A percentile compares a stretch with the other conserved stretches of the same genome.
Evolutionary conservation across 441 rosid species (phyloP).

Genomic region (Kokia cookei): DNA sequence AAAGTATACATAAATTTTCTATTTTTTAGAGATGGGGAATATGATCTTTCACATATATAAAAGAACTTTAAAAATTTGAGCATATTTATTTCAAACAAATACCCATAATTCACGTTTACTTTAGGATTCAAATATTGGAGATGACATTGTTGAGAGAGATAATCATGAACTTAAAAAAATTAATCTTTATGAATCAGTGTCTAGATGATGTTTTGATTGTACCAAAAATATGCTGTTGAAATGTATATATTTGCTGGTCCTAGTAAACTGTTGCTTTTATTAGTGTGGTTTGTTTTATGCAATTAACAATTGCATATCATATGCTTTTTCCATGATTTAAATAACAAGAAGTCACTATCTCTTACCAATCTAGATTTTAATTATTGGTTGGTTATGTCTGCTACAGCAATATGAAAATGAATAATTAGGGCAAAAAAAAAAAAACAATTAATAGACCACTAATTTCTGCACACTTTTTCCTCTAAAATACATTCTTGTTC

Average conservation of each 20-base stretch:
- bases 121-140: too few relatives aligned
- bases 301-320: not conserved
- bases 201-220: too few relatives aligned
- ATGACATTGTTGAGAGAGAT: too few relatives aligned
- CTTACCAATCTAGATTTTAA: not conserved
- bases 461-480: slow-evolving; percentile 7
- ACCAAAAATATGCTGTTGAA: not conserved
- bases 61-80: too few relatives aligned
- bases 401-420: slow-evolving; percentile 3
- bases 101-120: too few relatives aligned
- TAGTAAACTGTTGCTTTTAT: not conserved
- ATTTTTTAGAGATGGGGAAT: too few relatives aligned
- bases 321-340: not conserved
- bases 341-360: not conserved
- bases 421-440: slow-evolving; percentile 3
- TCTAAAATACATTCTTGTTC: slow-evolving; percentile 17
- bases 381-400: not conserved
- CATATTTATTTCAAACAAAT: too few relatives aligned
- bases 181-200: too few relatives aligned
- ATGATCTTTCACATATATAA: too few relatives aligned
- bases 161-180: too few relatives aligned
- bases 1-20: too few relatives aligned
- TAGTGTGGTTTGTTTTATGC: not conserved
- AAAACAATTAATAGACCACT: not conserved
- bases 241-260: not conserved